Evolutionary conservation across 2,329 filamentous ascomycete genomes (phyloP), one percentile per base, ranked within the genome.

Genomic region (Juglanconis sp.): DNA sequence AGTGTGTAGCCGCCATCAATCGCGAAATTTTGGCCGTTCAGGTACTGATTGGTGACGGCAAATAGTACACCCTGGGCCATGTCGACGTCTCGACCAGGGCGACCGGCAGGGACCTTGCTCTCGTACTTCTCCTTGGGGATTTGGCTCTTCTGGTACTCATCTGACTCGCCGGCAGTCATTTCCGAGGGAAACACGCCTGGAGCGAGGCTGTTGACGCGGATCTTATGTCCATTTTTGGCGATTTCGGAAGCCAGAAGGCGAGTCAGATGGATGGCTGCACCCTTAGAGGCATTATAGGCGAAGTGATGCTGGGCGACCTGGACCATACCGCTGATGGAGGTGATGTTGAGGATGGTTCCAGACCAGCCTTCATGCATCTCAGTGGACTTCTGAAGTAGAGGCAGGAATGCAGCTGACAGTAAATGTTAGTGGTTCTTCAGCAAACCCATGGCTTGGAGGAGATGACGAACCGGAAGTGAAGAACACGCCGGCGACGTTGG

Each of bases 401-500:
- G 85, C 1, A 86, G 81, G 49, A 89, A 80, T 0, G 85, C 81
- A 53, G 87, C 80, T 0, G 86, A 6, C 13, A 9, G 24, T 40
- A 5, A 54, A 30, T 15, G 7, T 24, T 38, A 38, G 34, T 35
- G 24, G 7, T 24, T 3, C 15, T n/a, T 15, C 5, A 32, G 5
- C 2, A 6, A 31, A 36, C 5, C 4, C n/a, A 46, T 17, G 42
- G 5, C 42, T 17, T 13, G 38, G 31, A n/a, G 40, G 5, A 38
- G 53, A 17, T 8, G 8, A n/a, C 4, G 42, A 42, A 63, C 61
- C 61, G 42, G 57, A 57, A 53, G 84, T 79, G 65, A 87, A 89
- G 76, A 85, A 89, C 59, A 86, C 79, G 62, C 82, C 84, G 36
- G 90, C 84, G 10, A 93, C 90, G 65, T 96, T 92, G 24, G 89